Conservation (phyloP, 2,329 filamentous ascomycete genomes). For the Atkinsonella texensis region DNA sequence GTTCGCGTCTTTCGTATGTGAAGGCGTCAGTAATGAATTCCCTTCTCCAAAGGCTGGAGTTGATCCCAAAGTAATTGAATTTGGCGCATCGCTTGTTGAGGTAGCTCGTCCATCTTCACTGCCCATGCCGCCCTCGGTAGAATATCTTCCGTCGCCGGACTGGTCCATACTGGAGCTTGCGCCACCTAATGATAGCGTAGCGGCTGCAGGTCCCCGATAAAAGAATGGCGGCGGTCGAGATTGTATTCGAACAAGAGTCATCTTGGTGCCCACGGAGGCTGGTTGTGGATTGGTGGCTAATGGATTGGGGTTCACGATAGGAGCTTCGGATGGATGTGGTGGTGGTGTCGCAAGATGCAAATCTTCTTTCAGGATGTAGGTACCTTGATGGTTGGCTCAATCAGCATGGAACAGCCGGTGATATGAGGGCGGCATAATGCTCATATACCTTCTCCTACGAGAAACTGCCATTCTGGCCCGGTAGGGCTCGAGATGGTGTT, state of each 20-base stretch:
- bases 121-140: constrained; percentile 45
- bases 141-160: constrained; percentile 47
- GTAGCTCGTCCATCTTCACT: constrained; percentile 44
- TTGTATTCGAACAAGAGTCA: constrained; percentile 66
- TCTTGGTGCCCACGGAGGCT: constrained; percentile 72
- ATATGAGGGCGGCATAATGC: neutral
- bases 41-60: constrained; percentile 74
- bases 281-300: constrained; percentile 74
- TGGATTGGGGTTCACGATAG: constrained; percentile 77
- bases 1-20: constrained; percentile 55
- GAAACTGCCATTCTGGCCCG: constrained; percentile 75
- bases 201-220: constrained; percentile 41
- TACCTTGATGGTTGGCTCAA: constrained; percentile 42
- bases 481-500: constrained; percentile 73
- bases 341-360: constrained; percentile 87
- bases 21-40: constrained; percentile 58
- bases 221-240: constrained; percentile 44
- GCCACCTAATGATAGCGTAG: constrained; percentile 33
- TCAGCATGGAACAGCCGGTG: constrained; percentile 5
- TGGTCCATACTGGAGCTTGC: constrained; percentile 44
- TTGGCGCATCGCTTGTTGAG: constrained; percentile 38
- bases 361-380: constrained; percentile 83
- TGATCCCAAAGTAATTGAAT: constrained; percentile 28
- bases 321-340: constrained; percentile 88
- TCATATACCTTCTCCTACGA: constrained; percentile 73